phyloP scores from a whole-genome alignment of 73 alveolate species.

The Blepharisma stoltei region DNA sequence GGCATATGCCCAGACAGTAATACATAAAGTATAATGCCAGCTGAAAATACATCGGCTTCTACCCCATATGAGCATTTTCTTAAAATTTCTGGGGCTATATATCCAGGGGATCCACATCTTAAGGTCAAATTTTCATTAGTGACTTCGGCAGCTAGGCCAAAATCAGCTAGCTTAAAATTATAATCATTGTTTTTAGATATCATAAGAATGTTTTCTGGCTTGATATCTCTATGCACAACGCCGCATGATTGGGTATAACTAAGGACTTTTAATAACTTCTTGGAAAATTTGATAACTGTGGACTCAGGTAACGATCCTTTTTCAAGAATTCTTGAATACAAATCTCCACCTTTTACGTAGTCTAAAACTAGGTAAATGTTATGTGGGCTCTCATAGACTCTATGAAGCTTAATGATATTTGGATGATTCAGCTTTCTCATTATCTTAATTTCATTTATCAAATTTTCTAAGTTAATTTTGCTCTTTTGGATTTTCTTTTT shows the following conservation, averaged over 20 bases:
- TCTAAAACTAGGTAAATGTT: constrained; percentile 50
- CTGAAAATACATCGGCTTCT: constrained; percentile 43
- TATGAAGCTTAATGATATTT: constrained; percentile 35
- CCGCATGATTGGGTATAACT: constrained; percentile 52
- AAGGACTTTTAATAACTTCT: not conserved
- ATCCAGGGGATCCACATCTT: constrained; percentile 95
- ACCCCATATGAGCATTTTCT: constrained; percentile 54
- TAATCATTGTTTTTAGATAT: constrained; percentile 61
- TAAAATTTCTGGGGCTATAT: constrained; percentile 96
- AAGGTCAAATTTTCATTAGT: constrained; percentile 28
- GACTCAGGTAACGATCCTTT: not conserved
- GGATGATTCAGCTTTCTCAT: constrained; percentile 33
- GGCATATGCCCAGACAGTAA: too few relatives aligned
- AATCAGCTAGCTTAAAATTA: constrained; percentile 74
- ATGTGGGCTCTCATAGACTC: constrained; percentile 48
- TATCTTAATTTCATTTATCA: constrained; percentile 35
- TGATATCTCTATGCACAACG: constrained; percentile 79
- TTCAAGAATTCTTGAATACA: constrained; percentile 14
- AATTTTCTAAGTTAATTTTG: not conserved
- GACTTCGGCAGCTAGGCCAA: constrained; percentile 59
- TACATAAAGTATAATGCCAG: constrained; percentile 42
- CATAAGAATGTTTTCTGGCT: constrained; percentile 75
- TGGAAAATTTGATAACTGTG: not conserved
- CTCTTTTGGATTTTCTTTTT: not conserved
- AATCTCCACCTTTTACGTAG: constrained; percentile 48